Conservation (phyloP, 768 basidiomycete genomes). For the Hydnomerulius pinastri region DNA sequence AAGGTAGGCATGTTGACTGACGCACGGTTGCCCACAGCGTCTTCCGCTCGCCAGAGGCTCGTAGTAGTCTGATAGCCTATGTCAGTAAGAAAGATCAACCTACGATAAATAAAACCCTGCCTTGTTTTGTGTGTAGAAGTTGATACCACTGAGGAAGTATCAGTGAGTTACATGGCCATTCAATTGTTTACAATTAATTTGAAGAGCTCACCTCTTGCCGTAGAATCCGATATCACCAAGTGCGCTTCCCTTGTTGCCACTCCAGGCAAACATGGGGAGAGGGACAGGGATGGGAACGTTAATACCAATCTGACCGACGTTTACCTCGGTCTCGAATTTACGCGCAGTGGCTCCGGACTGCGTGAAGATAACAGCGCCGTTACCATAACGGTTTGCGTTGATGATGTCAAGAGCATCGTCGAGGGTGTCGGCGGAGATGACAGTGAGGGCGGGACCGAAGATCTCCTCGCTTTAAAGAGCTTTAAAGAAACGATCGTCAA, state of each 20-base stretch:
- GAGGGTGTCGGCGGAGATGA: slow-evolving; percentile 77
- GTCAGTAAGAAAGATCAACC: slow-evolving; percentile 7
- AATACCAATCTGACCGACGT: slow-evolving; percentile 92
- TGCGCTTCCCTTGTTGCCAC: slow-evolving; percentile 88
- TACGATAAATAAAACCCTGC: slow-evolving; percentile 32
- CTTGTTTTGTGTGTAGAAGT: slow-evolving; percentile 97
- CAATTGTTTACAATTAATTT: neutral
- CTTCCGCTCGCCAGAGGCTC: slow-evolving; percentile 88
- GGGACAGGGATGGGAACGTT: slow-evolving; percentile 95
- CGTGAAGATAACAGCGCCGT: slow-evolving; percentile 95
- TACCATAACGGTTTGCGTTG: slow-evolving; percentile 89
- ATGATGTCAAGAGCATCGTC: slow-evolving; percentile 90
- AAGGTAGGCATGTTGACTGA: slow-evolving; percentile 87
- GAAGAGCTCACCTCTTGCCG: slow-evolving; percentile 65
- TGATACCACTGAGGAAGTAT: slow-evolving; percentile 62
- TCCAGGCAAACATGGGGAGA: slow-evolving; percentile 94
- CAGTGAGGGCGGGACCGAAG: slow-evolving; percentile 87
- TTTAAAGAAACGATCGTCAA: slow-evolving; percentile 1
- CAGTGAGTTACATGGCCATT: slow-evolving; percentile 1
- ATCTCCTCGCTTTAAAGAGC: slow-evolving; percentile 74
- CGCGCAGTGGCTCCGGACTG: slow-evolving; percentile 94
- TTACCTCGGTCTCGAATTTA: slow-evolving; percentile 85
- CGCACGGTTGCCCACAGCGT: slow-evolving; percentile 77
- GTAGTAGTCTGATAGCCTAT: slow-evolving; percentile 71
- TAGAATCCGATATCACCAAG: slow-evolving; percentile 91